These are phyloP conservation scores for Citrus sp. DNA, from an alignment of 345 rosid species.

Conservation along the genomic window DNA sequence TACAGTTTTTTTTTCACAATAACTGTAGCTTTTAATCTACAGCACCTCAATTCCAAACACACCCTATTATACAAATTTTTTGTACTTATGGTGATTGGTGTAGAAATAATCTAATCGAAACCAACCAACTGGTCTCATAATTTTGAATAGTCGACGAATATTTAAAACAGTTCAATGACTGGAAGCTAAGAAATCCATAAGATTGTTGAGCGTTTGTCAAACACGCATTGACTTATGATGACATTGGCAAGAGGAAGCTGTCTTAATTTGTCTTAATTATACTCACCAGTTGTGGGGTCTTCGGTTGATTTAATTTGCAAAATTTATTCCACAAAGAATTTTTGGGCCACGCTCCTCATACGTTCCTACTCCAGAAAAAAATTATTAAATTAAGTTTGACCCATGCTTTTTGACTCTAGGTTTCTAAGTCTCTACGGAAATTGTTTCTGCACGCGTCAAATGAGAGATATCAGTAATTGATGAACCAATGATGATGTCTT, in stretches of 20 bases:
- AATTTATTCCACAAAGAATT: neutral
- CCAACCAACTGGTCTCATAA: neutral
- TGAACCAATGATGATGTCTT: no score
- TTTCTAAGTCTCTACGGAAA: no score
- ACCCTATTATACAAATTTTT: no score
- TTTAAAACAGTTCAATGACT: neutral
- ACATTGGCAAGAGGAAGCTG: neutral
- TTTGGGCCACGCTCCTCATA: neutral
- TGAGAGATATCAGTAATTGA: no score
- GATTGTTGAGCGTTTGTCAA: neutral
- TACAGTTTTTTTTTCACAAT: fast-evolving
- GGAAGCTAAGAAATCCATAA: neutral
- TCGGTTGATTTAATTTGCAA: neutral
- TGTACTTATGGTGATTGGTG: no score
- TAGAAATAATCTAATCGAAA: no score
- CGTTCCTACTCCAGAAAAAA: no score
- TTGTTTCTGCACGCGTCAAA: no score
- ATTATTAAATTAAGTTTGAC: neutral
- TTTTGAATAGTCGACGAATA: neutral
- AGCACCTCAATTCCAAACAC: no score
- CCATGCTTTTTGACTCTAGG: no score
- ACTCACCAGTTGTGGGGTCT: no score
- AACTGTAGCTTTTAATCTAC: no score
- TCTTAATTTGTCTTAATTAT: neutral
- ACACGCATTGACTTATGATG: neutral